Percentiles rank a stretch among this genome's conserved stretches.
These are phyloP conservation scores for Atractiella rhizophila DNA, from an alignment of 768 basidiomycete species.

Conservation along the genomic window DNA sequence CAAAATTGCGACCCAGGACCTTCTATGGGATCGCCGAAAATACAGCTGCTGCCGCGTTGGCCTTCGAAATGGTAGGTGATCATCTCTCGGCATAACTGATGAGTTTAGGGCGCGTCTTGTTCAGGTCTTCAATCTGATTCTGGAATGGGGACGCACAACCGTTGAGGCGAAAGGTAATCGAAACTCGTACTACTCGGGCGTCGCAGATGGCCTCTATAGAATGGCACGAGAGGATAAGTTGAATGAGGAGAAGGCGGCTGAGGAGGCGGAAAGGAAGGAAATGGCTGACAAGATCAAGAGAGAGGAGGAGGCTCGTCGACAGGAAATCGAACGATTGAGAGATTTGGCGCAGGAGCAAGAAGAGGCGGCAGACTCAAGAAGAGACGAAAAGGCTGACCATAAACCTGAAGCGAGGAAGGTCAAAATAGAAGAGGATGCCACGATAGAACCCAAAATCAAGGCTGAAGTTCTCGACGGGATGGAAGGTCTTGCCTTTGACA, in stretches of 20 bases:
- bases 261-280: conserved; percentile 7
- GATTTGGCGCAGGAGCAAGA: conserved; percentile 15
- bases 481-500: too few species aligned
- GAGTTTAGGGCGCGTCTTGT: too few species aligned
- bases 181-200: background rate
- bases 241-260: background rate
- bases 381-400: background rate
- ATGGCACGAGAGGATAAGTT: background rate
- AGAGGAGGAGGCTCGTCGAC: conserved; percentile 14
- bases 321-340: conserved; percentile 13
- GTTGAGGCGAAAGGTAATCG: background rate
- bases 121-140: background rate
- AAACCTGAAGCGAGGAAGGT: conserved; percentile 1
- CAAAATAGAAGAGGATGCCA: conserved; percentile 8
- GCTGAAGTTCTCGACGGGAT: too few species aligned
- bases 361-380: conserved; percentile 12
- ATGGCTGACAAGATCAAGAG: conserved; percentile 12
- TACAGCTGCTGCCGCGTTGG: conserved; percentile 17
- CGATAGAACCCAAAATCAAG: too few species aligned
- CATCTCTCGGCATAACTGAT: too few species aligned
- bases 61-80: conserved; percentile 14
- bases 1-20: background rate
- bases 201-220: background rate
- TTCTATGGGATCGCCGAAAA: conserved; percentile 20
- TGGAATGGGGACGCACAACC: background rate